Conservation (phyloP, 495 filamentous ascomycete genomes). For the Penicillium goetzii region DNA sequence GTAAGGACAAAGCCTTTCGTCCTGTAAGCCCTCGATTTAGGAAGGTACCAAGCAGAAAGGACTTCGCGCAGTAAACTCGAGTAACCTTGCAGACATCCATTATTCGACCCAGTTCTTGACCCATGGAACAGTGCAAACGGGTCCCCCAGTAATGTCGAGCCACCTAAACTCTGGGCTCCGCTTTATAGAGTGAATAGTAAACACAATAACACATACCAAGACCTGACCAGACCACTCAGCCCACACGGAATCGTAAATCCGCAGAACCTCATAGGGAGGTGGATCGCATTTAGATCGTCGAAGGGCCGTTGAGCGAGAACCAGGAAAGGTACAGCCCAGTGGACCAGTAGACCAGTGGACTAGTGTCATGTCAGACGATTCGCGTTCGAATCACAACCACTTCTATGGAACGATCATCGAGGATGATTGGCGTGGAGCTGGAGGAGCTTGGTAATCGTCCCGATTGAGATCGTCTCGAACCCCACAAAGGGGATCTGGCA, state of each 20-base stretch:
- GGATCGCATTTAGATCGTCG: constrained; percentile 1
- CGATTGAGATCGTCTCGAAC: constrained; percentile 15
- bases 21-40: neutral
- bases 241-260: neutral
- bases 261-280: neutral
- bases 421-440: constrained; percentile 12
- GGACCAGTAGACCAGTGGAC: neutral
- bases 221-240: neutral
- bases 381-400: constrained; percentile 1
- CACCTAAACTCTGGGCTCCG: constrained; percentile 24
- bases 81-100: neutral
- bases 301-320: neutral
- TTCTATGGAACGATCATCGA: neutral
- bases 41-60: neutral
- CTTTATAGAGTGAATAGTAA: constrained; percentile 21
- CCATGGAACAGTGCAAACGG: constrained; percentile 12
- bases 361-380: neutral
- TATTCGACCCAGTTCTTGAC: neutral
- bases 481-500: constrained; percentile 23
- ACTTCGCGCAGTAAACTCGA: neutral
- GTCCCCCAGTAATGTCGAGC: neutral
- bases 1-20: neutral
- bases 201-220: neutral
- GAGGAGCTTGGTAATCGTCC: constrained; percentile 15
- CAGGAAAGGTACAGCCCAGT: neutral